phyloP scores from a whole-genome alignment of 441 rosid species.

The Populus trichocarpa region DNA sequence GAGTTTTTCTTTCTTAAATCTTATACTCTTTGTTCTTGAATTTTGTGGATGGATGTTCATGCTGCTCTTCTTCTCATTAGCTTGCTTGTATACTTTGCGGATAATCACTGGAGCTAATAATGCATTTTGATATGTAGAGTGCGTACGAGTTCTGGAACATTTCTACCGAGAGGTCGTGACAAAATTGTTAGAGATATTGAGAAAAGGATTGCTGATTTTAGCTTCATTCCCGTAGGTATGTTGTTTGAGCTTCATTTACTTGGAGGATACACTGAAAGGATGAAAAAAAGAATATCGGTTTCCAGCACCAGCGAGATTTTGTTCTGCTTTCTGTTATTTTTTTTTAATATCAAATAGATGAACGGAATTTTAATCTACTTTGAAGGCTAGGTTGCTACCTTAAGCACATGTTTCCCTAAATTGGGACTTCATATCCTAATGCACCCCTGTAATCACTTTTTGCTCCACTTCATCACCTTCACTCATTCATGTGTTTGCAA shows the following conservation, averaged over 20 bases:
- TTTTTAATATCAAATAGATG: neutral
- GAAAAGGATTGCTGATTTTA: conserved; percentile 84
- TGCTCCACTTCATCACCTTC: neutral
- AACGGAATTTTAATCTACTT: neutral
- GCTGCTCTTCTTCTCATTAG: too few species aligned
- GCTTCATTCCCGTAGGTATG: conserved; percentile 81
- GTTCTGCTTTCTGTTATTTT: neutral
- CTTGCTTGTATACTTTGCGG: too few species aligned
- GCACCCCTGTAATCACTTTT: neutral
- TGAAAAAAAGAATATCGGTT: neutral
- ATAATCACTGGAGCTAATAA: too few species aligned
- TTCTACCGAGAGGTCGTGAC: too few species aligned
- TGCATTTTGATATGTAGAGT: too few species aligned
- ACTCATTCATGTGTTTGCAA: neutral
- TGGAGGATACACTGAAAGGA: neutral
- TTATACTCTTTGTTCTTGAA: too few species aligned
- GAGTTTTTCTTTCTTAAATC: too few species aligned
- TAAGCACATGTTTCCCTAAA: neutral
- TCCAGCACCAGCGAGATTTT: neutral
- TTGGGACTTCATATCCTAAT: neutral
- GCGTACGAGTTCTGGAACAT: too few species aligned
- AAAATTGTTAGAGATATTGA: conserved; percentile 37
- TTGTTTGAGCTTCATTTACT: conserved; percentile 9
- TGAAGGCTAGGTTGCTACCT: neutral
- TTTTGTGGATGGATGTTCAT: too few species aligned